A percentile compares a stretch with the other conserved stretches of the same genome.
Conservation (phyloP, 208 protist genomes). For the Endotrypanum monterogeii region DNA sequence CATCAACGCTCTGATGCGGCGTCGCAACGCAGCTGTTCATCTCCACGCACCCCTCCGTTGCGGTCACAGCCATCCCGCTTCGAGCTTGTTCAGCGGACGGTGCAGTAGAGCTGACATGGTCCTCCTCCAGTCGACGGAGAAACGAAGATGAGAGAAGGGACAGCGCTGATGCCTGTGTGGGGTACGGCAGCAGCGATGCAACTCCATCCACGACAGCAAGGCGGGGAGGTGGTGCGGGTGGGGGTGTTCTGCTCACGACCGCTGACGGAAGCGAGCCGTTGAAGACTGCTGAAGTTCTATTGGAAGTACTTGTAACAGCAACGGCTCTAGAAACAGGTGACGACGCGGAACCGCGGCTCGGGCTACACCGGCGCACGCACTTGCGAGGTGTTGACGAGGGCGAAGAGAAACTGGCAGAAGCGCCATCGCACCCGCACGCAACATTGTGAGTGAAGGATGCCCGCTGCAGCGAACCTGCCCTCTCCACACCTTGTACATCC, state of each 20-base stretch:
- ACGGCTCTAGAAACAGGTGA: background rate
- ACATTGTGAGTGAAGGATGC: background rate
- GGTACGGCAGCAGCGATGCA: slow-evolving; percentile 49
- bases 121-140: background rate
- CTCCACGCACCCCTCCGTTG: background rate
- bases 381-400: slow-evolving; percentile 1
- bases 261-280: background rate
- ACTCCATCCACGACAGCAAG: slow-evolving; percentile 14
- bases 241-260: background rate
- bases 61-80: background rate
- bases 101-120: background rate
- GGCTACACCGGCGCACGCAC: background rate
- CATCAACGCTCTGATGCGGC: background rate
- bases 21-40: background rate
- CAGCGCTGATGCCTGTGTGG: slow-evolving; percentile 33
- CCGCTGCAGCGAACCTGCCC: background rate
- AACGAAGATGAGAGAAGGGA: slow-evolving; percentile 41
- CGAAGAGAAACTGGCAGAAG: background rate
- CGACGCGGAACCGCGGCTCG: background rate
- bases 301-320: background rate
- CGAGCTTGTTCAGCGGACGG: background rate
- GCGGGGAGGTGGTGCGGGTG: slow-evolving; percentile 1
- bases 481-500: background rate
- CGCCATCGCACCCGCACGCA: background rate
- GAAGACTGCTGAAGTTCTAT: background rate